These are phyloP conservation scores for Cercophora newfieldiana DNA, from an alignment of 495 filamentous ascomycete species.

Conservation along the genomic window DNA sequence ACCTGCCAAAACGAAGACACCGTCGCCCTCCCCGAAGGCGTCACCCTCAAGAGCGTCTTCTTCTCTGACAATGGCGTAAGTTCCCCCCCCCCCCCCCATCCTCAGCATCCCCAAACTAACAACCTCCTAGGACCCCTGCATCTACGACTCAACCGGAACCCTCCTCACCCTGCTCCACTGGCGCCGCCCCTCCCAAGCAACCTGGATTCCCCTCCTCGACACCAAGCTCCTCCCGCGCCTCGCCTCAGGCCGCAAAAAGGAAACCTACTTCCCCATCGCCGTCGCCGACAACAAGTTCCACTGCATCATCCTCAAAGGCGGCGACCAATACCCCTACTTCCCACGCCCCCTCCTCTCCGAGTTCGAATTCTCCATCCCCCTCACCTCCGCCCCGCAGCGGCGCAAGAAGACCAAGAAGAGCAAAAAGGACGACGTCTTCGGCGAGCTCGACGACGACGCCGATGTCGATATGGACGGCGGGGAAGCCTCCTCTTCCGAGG, in stretches of 20 bases:
- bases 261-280: slow-evolving; percentile 93
- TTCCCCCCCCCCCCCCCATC: slow-evolving; percentile 1
- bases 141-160: slow-evolving; percentile 89
- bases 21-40: slow-evolving; percentile 74
- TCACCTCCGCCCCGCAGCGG: slow-evolving; percentile 52
- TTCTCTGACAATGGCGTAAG: slow-evolving; percentile 84
- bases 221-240: slow-evolving; percentile 81
- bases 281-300: slow-evolving; percentile 92
- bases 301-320: slow-evolving; percentile 97
- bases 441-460: slow-evolving; percentile 22
- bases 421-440: slow-evolving; percentile 36
- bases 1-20: slow-evolving; percentile 89
- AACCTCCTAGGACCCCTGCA: slow-evolving; percentile 74
- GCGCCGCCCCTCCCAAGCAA: slow-evolving; percentile 79
- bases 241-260: slow-evolving; percentile 77
- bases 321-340: slow-evolving; percentile 91
- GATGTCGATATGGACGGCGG: slow-evolving; percentile 32
- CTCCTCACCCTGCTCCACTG: slow-evolving; percentile 87
- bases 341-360: slow-evolving; percentile 88
- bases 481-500: slow-evolving; percentile 4
- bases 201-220: slow-evolving; percentile 89
- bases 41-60: slow-evolving; percentile 75
- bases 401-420: slow-evolving; percentile 36
- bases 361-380: slow-evolving; percentile 87
- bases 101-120: neutral